Base-by-base conservation (phyloP, 225 moss, liverwort and hornwort genomes). In the Bryoerythrophyllum caledonicum region DNA sequence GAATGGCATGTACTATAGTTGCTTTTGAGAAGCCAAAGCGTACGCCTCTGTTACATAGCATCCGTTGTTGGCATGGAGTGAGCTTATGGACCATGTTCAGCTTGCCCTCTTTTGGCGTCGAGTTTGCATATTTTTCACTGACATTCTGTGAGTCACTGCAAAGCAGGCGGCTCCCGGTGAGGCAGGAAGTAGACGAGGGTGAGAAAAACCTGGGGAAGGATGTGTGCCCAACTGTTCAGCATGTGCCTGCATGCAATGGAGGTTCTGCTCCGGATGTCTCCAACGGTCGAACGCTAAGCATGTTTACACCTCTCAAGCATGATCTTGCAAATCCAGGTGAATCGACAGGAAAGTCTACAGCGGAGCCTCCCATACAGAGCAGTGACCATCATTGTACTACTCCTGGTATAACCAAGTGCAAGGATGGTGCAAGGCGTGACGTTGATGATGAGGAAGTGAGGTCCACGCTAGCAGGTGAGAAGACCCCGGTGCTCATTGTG, bases 151-250 rank as follows among this genome's bases (percentile, higher is more conserved):
- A 34, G 65, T 56, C 23, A 20, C 7, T 82, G 78, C 38, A 54
- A 65, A 72, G 32, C 80, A 84, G 84, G 80, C 76, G 74, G 65
- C 54, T 60, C 17, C 74, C 70, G 34, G 71, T 56, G 20, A 66
- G 44, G 44, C 65, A 57, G 44, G 58, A 67, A 48, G 57, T 32
- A 26, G 74, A 77, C 35, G 58, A 65, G 37, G 41, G 24, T 34
- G 74, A 74, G 52, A 63, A 54, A 26, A 60, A 64, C 10, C 19
- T 57, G 43, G 46, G 48, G 17, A 59, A 40, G 73, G 52, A 5
- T 38, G 16, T 25, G 44, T 20, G 26, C 44, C 21, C 72, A n/a
- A 59, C 63, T 21, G 25, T 8, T 65, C 78, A 70, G 16, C 74
- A 37, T 72, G 72, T 34, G 67, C 55, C 71, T 60, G 5, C 54